Percentiles rank a stretch among this genome's conserved stretches.
These are phyloP conservation scores for Pleurotus cornucopiae DNA, from an alignment of 768 basidiomycete genomes.

Conservation along the genomic window DNA sequence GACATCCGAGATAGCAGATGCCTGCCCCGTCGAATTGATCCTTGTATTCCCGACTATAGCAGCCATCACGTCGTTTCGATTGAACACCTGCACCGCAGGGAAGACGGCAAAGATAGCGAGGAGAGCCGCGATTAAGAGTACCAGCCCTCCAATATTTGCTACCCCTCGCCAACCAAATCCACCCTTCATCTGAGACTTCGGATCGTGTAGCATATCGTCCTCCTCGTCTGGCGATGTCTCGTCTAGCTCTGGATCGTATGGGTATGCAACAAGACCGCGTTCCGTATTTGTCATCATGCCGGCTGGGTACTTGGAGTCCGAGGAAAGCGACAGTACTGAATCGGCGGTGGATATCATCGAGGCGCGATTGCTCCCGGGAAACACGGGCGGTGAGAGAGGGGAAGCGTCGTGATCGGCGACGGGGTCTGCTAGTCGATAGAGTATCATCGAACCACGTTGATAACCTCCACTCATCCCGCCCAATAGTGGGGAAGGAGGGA, in stretches of 20 bases:
- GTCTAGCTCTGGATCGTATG: slow-evolving; percentile 49
- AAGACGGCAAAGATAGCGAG: slow-evolving; percentile 73
- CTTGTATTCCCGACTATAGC: slow-evolving; percentile 53
- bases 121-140: slow-evolving; percentile 53
- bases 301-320: slow-evolving; percentile 7
- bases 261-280: slow-evolving; percentile 53
- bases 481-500: slow-evolving; percentile 1
- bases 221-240: slow-evolving; percentile 39
- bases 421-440: slow-evolving; percentile 21
- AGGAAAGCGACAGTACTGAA: slow-evolving; percentile 12
- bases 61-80: slow-evolving; percentile 26
- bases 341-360: slow-evolving; percentile 14
- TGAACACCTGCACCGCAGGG: slow-evolving; percentile 52
- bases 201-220: slow-evolving; percentile 62
- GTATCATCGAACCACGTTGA: slow-evolving; percentile 20
- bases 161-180: slow-evolving; percentile 29
- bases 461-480: neutral
- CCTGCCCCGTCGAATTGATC: slow-evolving; percentile 68
- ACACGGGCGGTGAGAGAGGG: slow-evolving; percentile 14
- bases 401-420: slow-evolving; percentile 8
- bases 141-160: slow-evolving; percentile 60
- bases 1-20: slow-evolving; percentile 16
- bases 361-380: slow-evolving; percentile 11
- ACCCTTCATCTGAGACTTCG: slow-evolving; percentile 21
- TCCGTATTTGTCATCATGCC: slow-evolving; percentile 5